These are phyloP conservation scores for Xylariaceae sp. DNA, from an alignment of 2,329 filamentous ascomycete genomes.

Conservation along the genomic window DNA sequence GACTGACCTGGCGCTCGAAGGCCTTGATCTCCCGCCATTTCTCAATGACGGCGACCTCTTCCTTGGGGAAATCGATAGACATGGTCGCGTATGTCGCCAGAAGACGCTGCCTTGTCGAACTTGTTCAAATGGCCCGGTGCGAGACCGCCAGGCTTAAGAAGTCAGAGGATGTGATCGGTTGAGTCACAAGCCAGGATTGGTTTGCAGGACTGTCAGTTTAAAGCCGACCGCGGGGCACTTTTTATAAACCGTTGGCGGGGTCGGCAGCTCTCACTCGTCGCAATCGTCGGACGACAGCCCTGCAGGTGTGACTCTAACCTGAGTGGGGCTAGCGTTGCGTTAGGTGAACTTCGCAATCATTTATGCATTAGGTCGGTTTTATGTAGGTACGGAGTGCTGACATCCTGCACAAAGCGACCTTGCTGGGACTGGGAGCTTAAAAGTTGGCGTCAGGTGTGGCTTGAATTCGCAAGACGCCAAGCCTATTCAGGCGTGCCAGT, in stretches of 20 bases:
- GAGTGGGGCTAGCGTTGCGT: background rate
- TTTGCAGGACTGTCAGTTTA: background rate
- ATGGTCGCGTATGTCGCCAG: slow-evolving; percentile 40
- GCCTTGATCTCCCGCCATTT: slow-evolving; percentile 90
- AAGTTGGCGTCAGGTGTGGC: background rate
- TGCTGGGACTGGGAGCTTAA: too few species aligned
- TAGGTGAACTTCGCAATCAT: background rate
- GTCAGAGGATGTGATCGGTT: slow-evolving; percentile 1
- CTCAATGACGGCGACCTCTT: slow-evolving; percentile 79
- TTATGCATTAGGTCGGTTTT: background rate
- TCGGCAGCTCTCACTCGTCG: background rate
- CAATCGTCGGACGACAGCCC: background rate
- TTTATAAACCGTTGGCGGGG: slow-evolving; percentile 19
- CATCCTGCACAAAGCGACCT: too few species aligned
- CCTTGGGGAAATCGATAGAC: slow-evolving; percentile 89
- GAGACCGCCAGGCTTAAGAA: background rate
- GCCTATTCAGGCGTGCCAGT: slow-evolving; percentile 4
- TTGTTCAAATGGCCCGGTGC: background rate
- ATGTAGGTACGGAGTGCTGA: background rate
- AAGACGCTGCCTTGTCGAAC: background rate
- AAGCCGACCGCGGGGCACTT: slow-evolving; percentile 21
- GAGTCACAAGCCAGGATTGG: slow-evolving; percentile 13
- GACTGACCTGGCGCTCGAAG: slow-evolving; percentile 70
- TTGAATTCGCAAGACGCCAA: background rate
- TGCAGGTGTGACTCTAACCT: background rate